Evolutionary conservation across 305 asterid species (phyloP).

Genomic region (Euphrasia arctica): DNA sequence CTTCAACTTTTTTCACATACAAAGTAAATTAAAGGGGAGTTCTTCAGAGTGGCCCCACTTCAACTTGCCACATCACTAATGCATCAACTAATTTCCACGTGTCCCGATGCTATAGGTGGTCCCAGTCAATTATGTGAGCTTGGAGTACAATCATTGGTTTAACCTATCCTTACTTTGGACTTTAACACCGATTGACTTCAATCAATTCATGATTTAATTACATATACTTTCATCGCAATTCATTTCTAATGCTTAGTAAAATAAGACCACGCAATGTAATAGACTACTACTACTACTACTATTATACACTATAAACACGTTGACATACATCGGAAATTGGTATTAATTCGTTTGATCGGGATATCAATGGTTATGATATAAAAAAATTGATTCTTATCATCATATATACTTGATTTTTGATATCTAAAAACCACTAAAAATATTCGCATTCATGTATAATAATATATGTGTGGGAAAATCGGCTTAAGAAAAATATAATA

Average conservation of each 20-base stretch:
- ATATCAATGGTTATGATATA: no score
- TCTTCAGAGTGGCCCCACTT: constrained; percentile 27
- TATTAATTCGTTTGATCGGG: no score
- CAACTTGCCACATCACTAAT: constrained; percentile 40
- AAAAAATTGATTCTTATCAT: no score
- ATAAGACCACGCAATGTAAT: constrained; percentile 6
- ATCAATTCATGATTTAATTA: not conserved
- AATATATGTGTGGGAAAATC: no score
- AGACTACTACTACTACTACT: not conserved
- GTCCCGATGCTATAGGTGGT: constrained; percentile 1
- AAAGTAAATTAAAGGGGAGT: constrained; percentile 23
- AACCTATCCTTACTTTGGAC: not conserved
- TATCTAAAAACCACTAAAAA: no score
- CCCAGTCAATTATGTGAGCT: not conserved
- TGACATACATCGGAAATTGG: no score
- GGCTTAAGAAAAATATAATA: no score
- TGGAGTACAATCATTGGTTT: not conserved
- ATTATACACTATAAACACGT: no score
- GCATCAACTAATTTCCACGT: constrained; percentile 30
- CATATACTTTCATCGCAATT: no score
- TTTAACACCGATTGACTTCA: not conserved
- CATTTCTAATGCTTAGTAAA: not conserved
- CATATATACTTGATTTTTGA: no score
- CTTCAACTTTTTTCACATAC: constrained; percentile 4
- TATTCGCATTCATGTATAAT: no score